These are phyloP conservation scores for Fusarium tanahbumbuense DNA, from an alignment of 2,329 filamentous ascomycete genomes.

Conservation along the genomic window DNA sequence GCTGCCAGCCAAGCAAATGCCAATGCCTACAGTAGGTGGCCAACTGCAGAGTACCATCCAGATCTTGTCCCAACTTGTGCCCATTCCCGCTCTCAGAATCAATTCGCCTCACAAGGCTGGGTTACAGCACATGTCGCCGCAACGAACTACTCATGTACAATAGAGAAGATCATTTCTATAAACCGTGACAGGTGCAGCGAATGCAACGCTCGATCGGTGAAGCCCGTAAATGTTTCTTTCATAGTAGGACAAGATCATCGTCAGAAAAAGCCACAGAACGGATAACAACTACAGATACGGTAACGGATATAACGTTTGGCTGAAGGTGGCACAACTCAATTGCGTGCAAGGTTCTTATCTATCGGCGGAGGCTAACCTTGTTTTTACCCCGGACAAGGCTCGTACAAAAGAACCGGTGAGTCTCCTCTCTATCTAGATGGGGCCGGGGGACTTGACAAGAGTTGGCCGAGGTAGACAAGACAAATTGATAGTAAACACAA, in stretches of 20 bases:
- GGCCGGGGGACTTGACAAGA: background rate
- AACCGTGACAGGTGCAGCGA: background rate
- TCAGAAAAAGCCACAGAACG: slow-evolving; percentile 5
- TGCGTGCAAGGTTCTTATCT: slow-evolving; percentile 25
- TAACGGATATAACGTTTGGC: background rate
- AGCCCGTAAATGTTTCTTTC: background rate
- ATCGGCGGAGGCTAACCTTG: background rate
- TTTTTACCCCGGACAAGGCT: slow-evolving; percentile 9
- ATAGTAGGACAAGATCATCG: slow-evolving; percentile 8
- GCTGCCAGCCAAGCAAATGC: background rate
- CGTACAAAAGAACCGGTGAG: slow-evolving; percentile 22
- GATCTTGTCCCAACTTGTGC: background rate
- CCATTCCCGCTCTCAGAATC: background rate
- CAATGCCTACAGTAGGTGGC: background rate
- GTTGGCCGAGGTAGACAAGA: background rate
- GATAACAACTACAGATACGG: background rate
- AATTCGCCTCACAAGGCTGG: slow-evolving; percentile 23
- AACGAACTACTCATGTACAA: background rate
- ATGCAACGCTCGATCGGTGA: slow-evolving; percentile 24
- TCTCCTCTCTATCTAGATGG: background rate
- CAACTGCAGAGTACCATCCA: background rate
- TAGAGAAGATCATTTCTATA: slow-evolving; percentile 22
- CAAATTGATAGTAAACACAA: background rate
- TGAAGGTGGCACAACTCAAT: slow-evolving; percentile 25
- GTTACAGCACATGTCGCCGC: slow-evolving; percentile 10